A percentile compares a stretch with the other conserved stretches of the same genome.
Evolutionary conservation across 108 stramenopile genomes (phyloP).

Genomic region (Discostella stelligeroides): DNA sequence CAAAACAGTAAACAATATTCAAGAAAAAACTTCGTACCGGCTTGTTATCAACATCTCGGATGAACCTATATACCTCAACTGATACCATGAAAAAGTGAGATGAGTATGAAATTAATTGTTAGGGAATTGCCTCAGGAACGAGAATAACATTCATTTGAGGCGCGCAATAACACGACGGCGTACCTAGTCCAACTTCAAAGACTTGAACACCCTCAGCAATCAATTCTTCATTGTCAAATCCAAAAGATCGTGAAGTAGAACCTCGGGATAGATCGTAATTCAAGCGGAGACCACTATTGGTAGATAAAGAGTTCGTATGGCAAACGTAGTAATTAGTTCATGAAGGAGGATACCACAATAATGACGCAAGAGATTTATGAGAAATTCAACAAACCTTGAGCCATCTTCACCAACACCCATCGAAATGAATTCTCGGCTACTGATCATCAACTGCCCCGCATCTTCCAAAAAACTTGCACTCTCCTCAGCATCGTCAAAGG

Average conservation of each 20-base stretch:
- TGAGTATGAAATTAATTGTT: background rate
- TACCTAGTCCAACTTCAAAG: constrained; percentile 47
- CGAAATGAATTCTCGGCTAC: constrained; percentile 41
- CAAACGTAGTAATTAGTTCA: no score
- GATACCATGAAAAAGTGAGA: background rate
- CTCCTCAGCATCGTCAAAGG: constrained; percentile 28
- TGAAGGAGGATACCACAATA: no score
- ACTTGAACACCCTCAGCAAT: constrained; percentile 42
- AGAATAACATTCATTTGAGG: background rate
- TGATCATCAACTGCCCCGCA: constrained; percentile 50
- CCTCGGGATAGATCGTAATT: constrained; percentile 53
- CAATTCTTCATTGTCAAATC: constrained; percentile 45
- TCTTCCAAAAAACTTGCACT: constrained; percentile 24
- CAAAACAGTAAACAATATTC: background rate
- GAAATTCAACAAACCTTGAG: constrained; percentile 5
- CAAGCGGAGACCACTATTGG: constrained; percentile 38
- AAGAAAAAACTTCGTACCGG: constrained; percentile 16
- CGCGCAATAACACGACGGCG: background rate
- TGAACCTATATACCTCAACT: constrained; percentile 50
- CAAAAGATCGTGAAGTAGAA: constrained; percentile 42
- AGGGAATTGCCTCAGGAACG: background rate
- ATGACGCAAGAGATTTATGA: no score
- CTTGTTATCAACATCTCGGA: constrained; percentile 50
- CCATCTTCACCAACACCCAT: constrained; percentile 55
- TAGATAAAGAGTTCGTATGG: background rate